Evolutionary conservation across 2,329 filamentous ascomycete genomes (phyloP), one percentile per base, ranked within the genome.

Genomic region (Colletotrichum sp.): DNA sequence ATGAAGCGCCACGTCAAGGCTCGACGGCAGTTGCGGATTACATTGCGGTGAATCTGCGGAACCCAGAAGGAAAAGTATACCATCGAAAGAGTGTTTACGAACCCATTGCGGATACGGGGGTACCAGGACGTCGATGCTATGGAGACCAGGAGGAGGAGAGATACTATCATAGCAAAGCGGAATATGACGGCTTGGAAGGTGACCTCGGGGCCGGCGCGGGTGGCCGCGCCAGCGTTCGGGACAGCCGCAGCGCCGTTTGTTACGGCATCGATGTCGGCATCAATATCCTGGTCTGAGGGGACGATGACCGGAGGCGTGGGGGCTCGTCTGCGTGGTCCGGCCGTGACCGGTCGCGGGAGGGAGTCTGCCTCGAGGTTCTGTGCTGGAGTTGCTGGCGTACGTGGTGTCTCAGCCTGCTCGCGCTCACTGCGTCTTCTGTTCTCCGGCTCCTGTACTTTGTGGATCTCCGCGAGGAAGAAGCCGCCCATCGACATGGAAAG

Each of bases 1-100:
- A 98, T 94, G 82, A 98, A 99, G 75, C 94, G 94, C 96, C 96
- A 98, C 5, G 93, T 91, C n/a, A 99, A 89, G 1, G 96, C 96
- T 80, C 95, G 95, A 55, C 96, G 95, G 84, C 96, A 98, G 85
- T 98, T 98, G 70, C 96, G 95, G 84, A 95, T 92, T 69, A 94
- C 89, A 83, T 99, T 99, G 77, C 97, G 95, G 82, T 94, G 92
- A 79, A 99, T 98, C 83, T 99, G 97, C 0, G 97, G 96, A 1
- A 93, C 83, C 96, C 96, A 99, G 82, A 98, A 93, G 24, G 96
- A 98, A 60, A 98, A 91, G 82, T 98, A 98, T 69, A 90, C 78
- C 80, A 96, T 92, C 3, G 91, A 89, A 26, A 98, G 86, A 4
- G 89, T 78, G 82, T 96, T 91, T 80, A 91, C 86, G 82, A 93